Base-by-base conservation (phyloP, 169 alveolate species). In the Eimeria sp. region DNA sequence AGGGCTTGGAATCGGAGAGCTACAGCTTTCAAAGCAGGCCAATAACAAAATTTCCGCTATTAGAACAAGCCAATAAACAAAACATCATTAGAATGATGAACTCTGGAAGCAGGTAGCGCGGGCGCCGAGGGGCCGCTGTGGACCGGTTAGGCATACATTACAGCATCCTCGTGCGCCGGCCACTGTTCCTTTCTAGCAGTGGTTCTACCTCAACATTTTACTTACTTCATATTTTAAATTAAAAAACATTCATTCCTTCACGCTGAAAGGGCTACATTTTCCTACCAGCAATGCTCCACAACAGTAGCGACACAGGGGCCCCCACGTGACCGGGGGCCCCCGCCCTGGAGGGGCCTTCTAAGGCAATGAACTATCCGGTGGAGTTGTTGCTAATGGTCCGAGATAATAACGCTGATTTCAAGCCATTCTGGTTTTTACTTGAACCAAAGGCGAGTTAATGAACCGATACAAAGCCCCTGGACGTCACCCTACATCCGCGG, bases 321-420 rank as follows among this genome's bases (percentile, higher is more conserved):
- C 78, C 58, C n/a, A 33, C n/a, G 13, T 74, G 56, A 74, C 83
- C 58, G 83, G 83, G 83, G 83, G 83, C 83, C 77, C 82, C 83
- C 33, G 37, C 77, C 83, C 58, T 13, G 4, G 14, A 30, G 83
- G 83, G 83, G 58, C 52, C 37, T 56, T n/a, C 56, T 3, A 40
- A 14, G n/a, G 56, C 37, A 40, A 30, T 30, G 52, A 71, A 71
- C 37, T 71, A 71, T 11, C 14, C 10, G 8, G 13, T 33, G 58
- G 10, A 2, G 56, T 40, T 74, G 83, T 40, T 18, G 16, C 6
- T 0, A 13, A 33, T 68, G 40, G 16, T 27, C 23, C 43, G 18
- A 74, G 40, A 23, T 10, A 16, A 3, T 14, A 40, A 6, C 13
- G 30, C 20, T 11, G 10, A 74, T 6, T 40, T 74, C 30, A 40